Evolutionary conservation across 1,139 yeast species (phyloP).

Genomic region (Suhomyces anneliseae): DNA sequence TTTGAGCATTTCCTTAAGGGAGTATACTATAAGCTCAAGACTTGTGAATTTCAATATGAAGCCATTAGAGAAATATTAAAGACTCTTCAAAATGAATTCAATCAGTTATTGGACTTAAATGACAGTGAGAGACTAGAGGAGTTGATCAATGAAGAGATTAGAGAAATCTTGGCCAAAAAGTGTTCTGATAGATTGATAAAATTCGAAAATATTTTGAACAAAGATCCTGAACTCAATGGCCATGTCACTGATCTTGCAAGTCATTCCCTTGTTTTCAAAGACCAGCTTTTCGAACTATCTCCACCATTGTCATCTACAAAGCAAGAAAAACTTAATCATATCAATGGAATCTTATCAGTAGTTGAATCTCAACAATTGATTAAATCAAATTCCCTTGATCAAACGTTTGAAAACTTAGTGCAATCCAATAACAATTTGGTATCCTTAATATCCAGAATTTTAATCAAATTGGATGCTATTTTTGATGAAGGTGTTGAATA

Average conservation of each 20-base stretch:
- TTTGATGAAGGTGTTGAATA: conserved; percentile 33
- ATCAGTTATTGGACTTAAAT: conserved; percentile 40
- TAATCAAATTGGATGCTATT: conserved; percentile 20
- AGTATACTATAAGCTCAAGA: conserved; percentile 21
- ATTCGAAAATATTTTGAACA: conserved; percentile 3
- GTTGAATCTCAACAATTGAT: conserved; percentile 17
- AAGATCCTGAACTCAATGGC: not conserved
- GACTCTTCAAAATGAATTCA: conserved; percentile 42
- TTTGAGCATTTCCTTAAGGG: conserved; percentile 22
- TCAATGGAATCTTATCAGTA: conserved; percentile 8
- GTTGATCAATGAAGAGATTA: conserved; percentile 41
- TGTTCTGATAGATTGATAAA: conserved; percentile 21
- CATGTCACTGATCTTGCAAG: not conserved
- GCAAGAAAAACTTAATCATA: conserved; percentile 4
- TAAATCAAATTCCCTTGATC: not conserved
- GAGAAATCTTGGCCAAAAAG: conserved; percentile 34
- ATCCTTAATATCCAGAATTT: conserved; percentile 5
- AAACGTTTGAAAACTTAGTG: not conserved
- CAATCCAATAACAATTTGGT: conserved; percentile 1
- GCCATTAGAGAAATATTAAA: conserved; percentile 22
- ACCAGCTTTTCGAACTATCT: conserved; percentile 41
- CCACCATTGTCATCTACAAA: conserved; percentile 31
- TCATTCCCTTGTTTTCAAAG: conserved; percentile 44
- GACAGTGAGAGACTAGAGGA: conserved; percentile 38
- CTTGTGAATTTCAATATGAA: conserved; percentile 26